Percentiles rank a stretch among this genome's conserved stretches.
phyloP scores from a whole-genome alignment of 495 filamentous ascomycete species.

The Staphylotrichum longicolle region DNA sequence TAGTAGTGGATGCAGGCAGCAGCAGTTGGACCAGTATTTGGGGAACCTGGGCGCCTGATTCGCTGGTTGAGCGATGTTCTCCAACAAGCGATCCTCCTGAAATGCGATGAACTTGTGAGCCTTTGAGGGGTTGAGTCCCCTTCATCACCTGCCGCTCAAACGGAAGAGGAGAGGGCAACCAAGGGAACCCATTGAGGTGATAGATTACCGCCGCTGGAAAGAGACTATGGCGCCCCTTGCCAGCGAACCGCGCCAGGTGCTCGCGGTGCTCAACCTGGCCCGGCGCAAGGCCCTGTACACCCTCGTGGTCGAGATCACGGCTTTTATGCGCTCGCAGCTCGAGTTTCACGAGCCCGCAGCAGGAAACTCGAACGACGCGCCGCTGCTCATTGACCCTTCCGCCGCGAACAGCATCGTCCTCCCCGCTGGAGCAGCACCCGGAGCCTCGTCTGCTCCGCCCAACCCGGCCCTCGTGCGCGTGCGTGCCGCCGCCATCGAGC shows the following conservation, averaged over 20 bases:
- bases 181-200: no score
- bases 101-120: no score
- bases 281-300: constrained; percentile 43
- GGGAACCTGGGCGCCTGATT: no score
- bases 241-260: constrained; percentile 44
- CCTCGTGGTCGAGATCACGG: constrained; percentile 40
- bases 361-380: not conserved
- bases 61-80: no score
- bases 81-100: no score
- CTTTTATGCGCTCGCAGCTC: constrained; percentile 44
- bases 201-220: no score
- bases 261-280: constrained; percentile 44
- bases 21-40: no score
- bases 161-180: no score
- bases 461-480: constrained; percentile 35
- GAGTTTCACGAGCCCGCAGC: constrained; percentile 25
- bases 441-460: constrained; percentile 16
- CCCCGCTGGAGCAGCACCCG: constrained; percentile 7
- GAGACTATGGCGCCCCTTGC: constrained; percentile 44
- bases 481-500: constrained; percentile 36
- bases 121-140: no score
- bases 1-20: no score
- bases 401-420: constrained; percentile 18
- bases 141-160: no score
- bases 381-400: constrained; percentile 21